Base-by-base conservation (phyloP, 164 flowering plant genomes). In the Chloranthus sessilifolius region DNA sequence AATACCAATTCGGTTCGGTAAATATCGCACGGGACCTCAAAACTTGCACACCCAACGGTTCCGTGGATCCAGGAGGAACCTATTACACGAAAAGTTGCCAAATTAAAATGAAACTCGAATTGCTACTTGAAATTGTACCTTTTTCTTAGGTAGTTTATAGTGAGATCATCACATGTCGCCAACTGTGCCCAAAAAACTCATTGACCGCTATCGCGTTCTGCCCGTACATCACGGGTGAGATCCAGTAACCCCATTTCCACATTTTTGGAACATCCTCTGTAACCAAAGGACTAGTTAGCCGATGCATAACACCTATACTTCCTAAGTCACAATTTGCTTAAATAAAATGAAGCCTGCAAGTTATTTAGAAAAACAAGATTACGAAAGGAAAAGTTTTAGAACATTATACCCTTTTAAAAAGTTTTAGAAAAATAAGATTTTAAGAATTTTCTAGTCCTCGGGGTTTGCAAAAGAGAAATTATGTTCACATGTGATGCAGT, bases 211-310 rank as follows among this genome's bases (percentile, higher is more conserved):
- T 12, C 39, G 94, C 83, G 66, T 79, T 83, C 70, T 50, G 79
- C 44, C 68, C 71, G 51, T 91, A 91, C 3, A 75, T 42, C 55
- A 91, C 5, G 15, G 96, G 98, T 10, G 95, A 85, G 22, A 71
- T 12, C 94, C 91, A 85, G 52, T 75, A 79, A 27, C 77, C 98
- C 98, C 98, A 88, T 5, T 43, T 29, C 89, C 86, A 87, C 98
- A 95, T 87, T 4, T 33, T 43, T 46, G 26, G 39, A 22, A 52
- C 35, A 28, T 38, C 16, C 14, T 52, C 56, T 52, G 22, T 23
- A 19, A 9, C 31, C 24, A 11, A 15, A 28, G 2, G 43, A 34
- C 8, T 36, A 30, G 12, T 50, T 20, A 22, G 30, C 14, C 11
- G 5, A 15, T 11, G 12, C 6, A 15, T 20, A 25, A 21, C 21